phyloP scores from a whole-genome alignment of 108 stramenopile species.

The Pseudonitzschia multiseries region DNA sequence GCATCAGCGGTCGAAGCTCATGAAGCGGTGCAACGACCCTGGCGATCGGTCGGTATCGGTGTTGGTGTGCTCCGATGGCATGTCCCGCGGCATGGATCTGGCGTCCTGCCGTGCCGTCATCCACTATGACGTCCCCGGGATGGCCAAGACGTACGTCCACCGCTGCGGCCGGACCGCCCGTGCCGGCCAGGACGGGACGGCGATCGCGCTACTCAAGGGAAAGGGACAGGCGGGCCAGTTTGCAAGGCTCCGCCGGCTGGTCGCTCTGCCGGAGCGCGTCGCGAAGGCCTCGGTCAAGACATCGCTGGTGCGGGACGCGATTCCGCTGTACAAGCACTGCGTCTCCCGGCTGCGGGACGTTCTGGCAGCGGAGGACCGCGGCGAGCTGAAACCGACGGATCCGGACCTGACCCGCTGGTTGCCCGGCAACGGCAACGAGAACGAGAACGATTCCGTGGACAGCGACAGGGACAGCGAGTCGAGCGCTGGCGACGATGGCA shows the following conservation, averaged over 20 bases:
- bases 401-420: constrained; percentile 17
- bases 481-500: background rate
- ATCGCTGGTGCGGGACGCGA: constrained; percentile 47
- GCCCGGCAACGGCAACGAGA: background rate
- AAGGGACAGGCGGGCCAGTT: constrained; percentile 67
- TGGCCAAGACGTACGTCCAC: constrained; percentile 86
- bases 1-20: constrained; percentile 56
- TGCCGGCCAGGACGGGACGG: constrained; percentile 65
- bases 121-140: constrained; percentile 82
- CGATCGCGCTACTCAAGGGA: constrained; percentile 71
- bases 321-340: constrained; percentile 57
- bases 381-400: constrained; percentile 30
- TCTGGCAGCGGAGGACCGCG: constrained; percentile 61
- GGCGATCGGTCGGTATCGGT: constrained; percentile 46
- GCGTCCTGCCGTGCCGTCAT: constrained; percentile 59
- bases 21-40: constrained; percentile 63
- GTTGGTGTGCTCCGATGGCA: constrained; percentile 82
- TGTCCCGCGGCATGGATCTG: constrained; percentile 87
- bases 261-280: constrained; percentile 52
- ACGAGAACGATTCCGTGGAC: background rate
- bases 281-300: constrained; percentile 47
- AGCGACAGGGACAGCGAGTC: background rate
- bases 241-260: constrained; percentile 56
- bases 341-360: constrained; percentile 52
- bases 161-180: constrained; percentile 84